Evolutionary conservation across 352 stramenopile species (phyloP).

Genomic region (Globisporangium okanoganense): DNA sequence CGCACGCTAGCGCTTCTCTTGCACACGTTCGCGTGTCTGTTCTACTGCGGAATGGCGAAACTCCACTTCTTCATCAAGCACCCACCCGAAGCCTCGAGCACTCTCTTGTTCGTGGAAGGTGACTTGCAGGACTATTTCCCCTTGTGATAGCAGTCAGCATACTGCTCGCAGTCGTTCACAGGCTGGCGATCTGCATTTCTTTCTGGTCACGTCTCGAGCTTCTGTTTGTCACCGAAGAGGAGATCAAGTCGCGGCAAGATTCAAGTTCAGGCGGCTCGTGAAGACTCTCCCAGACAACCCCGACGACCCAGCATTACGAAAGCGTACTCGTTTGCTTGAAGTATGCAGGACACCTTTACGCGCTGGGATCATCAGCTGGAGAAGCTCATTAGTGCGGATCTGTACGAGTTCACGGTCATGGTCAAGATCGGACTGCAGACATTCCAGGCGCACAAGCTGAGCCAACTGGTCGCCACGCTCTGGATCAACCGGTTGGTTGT

Average conservation of each 20-base stretch:
- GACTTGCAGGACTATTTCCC: neutral
- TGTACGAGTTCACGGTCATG: no score
- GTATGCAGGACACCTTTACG: no score
- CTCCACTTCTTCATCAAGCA: neutral
- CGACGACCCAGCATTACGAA: no score
- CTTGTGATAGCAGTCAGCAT: neutral
- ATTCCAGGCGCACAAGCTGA: no score
- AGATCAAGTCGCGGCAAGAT: neutral
- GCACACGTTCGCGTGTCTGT: neutral
- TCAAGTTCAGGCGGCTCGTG: neutral
- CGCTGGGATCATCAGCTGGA: no score
- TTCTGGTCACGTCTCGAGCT: neutral
- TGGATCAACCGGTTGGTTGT: no score
- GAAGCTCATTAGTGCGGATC: no score
- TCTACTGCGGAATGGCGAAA: neutral
- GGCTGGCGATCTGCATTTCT: neutral
- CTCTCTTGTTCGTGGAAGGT: neutral
- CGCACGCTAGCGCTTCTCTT: neutral
- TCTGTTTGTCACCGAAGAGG: neutral
- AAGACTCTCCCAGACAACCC: no score
- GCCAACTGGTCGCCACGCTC: no score
- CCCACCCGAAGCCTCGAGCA: neutral
- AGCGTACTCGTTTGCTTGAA: no score
- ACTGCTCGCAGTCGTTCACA: neutral
- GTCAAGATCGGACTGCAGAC: slow-evolving; percentile 26